A percentile compares a stretch with the other conserved stretches of the same genome.
Conservation (phyloP, 805 yeast species). For the Candida koratica region DNA sequence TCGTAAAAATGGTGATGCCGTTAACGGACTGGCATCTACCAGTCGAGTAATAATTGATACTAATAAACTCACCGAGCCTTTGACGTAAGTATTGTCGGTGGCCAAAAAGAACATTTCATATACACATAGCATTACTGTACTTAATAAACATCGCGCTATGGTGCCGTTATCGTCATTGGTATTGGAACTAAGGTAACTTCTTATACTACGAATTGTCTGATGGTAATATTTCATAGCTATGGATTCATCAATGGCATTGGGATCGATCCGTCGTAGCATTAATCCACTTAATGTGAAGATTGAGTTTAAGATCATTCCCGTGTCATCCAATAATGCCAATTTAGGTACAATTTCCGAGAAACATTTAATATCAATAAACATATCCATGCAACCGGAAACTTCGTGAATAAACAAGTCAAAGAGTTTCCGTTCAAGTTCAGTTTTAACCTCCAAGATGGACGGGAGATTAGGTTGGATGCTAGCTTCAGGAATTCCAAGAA, state of each 20-base stretch:
- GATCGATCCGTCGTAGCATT: slow-evolving; percentile 28
- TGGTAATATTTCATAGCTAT: slow-evolving; percentile 37
- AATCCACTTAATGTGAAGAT: slow-evolving; percentile 36
- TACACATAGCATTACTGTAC: slow-evolving; percentile 35
- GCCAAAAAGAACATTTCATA: slow-evolving; percentile 39
- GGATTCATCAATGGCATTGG: slow-evolving; percentile 26
- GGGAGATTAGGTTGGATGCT: slow-evolving; percentile 4
- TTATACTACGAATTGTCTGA: slow-evolving; percentile 29
- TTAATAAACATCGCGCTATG: slow-evolving; percentile 33
- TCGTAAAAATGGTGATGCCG: slow-evolving; percentile 27
- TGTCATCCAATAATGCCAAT: slow-evolving; percentile 36
- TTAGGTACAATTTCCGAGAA: slow-evolving; percentile 32
- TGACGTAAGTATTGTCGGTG: slow-evolving; percentile 33
- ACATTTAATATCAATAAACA: slow-evolving; percentile 26
- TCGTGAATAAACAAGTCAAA: slow-evolving; percentile 32
- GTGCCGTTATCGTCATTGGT: slow-evolving; percentile 20
- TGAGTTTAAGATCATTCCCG: slow-evolving; percentile 35
- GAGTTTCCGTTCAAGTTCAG: slow-evolving; percentile 26
- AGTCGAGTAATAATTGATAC: slow-evolving; percentile 24
- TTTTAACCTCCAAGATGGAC: slow-evolving; percentile 14
- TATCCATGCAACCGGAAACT: slow-evolving; percentile 29
- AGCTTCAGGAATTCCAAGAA: slow-evolving; percentile 6
- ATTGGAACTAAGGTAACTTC: slow-evolving; percentile 27
- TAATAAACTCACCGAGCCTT: slow-evolving; percentile 34
- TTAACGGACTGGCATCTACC: slow-evolving; percentile 17